These are phyloP conservation scores for Coemansia sp. DNA, from an alignment of 192 early-diverging fungal species.

Conservation along the genomic window DNA sequence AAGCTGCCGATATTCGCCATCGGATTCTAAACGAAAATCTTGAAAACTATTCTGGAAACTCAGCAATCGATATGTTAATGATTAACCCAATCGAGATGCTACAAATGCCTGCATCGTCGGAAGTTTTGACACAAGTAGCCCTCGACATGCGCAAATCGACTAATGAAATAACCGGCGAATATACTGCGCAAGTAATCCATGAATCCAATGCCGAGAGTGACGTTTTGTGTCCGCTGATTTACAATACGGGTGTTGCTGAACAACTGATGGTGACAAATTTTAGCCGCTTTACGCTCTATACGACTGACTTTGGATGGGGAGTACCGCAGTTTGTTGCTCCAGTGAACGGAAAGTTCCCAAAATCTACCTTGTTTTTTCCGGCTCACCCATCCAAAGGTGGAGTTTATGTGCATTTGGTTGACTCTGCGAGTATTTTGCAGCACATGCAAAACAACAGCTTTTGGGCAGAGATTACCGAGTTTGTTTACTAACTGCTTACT, in stretches of 20 bases:
- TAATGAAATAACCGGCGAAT: background rate
- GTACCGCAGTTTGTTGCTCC: conserved; percentile 3
- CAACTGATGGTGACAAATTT: background rate
- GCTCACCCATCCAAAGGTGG: background rate
- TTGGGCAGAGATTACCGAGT: too few relatives aligned
- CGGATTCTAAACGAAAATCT: background rate
- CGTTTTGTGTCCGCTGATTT: background rate
- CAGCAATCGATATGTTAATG: background rate
- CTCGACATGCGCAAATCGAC: background rate
- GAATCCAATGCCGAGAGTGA: background rate
- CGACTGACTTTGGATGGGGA: conserved; percentile 16
- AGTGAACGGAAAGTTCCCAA: too few relatives aligned
- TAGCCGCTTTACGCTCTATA: background rate
- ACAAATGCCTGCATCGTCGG: background rate
- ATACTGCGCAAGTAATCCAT: conserved; percentile 3
- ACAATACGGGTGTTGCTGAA: background rate
- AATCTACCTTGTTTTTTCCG: background rate
- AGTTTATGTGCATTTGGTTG: too few relatives aligned
- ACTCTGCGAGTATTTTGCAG: too few relatives aligned
- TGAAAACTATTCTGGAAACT: conserved; percentile 5
- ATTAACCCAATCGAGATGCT: conserved; percentile 2
- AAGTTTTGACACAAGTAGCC: background rate
- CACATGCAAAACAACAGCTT: too few relatives aligned
- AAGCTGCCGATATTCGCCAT: conserved; percentile 3
- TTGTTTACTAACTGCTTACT: too few relatives aligned